Evolutionary conservation across 2,329 filamentous ascomycete genomes (phyloP).

Genomic region (Mycosphaerella sp.): DNA sequence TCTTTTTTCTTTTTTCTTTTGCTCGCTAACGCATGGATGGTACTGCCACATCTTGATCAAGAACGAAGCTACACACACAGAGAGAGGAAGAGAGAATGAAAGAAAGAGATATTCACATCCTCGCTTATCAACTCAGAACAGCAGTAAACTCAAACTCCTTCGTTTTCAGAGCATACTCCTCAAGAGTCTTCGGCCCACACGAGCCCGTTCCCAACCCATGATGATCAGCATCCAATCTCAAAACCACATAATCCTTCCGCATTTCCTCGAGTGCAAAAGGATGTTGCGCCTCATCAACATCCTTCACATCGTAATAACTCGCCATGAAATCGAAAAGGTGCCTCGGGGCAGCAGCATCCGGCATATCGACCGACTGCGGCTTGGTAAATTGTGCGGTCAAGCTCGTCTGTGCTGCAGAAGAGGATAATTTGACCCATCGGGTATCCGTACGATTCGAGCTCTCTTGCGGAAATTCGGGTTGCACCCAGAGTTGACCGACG

Average conservation of each 20-base stretch:
- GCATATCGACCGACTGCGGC: neutral
- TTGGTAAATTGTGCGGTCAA: slow-evolving; percentile 31
- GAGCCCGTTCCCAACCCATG: slow-evolving; percentile 43
- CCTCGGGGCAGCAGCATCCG: slow-evolving; percentile 1
- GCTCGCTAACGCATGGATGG: no score
- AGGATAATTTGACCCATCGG: slow-evolving; percentile 44
- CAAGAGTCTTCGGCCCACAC: slow-evolving; percentile 51
- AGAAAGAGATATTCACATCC: neutral
- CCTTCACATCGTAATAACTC: slow-evolving; percentile 47
- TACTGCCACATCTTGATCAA: no score
- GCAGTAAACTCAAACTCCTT: slow-evolving; percentile 35
- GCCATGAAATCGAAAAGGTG: slow-evolving; percentile 46
- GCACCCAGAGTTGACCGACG: slow-evolving; percentile 48
- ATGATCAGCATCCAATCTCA: slow-evolving; percentile 51
- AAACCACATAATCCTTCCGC: slow-evolving; percentile 49
- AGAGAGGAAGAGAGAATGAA: no score
- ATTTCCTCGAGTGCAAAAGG: slow-evolving; percentile 56
- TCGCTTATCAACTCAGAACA: slow-evolving; percentile 13
- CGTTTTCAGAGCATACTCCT: slow-evolving; percentile 36
- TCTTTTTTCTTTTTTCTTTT: no score
- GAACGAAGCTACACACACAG: no score
- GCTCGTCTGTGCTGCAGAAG: neutral
- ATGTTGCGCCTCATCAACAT: slow-evolving; percentile 55
- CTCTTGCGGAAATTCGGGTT: slow-evolving; percentile 64
- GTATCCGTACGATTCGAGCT: slow-evolving; percentile 58